These are phyloP conservation scores for Entamoeba invadens DNA, from an alignment of 208 protist species.

Conservation along the genomic window DNA sequence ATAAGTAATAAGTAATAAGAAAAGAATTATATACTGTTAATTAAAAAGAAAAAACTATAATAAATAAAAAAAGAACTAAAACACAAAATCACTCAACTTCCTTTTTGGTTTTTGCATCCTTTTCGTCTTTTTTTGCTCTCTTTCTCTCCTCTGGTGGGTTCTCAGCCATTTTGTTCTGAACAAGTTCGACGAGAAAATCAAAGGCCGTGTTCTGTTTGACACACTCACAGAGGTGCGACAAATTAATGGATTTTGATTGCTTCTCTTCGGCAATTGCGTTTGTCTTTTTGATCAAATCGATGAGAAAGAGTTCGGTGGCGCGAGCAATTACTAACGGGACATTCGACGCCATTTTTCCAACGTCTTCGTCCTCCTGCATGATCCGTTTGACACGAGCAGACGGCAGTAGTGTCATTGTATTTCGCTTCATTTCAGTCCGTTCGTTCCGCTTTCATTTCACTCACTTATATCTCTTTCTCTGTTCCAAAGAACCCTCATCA, in stretches of 20 bases:
- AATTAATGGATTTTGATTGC: not conserved
- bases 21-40: no score
- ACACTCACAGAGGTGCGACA: not conserved
- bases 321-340: not conserved
- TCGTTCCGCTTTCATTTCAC: no score
- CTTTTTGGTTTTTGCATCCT: not conserved
- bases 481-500: no score
- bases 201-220: not conserved
- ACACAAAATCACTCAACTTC: not conserved
- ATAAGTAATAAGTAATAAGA: no score
- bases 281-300: not conserved
- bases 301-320: not conserved
- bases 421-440: not conserved
- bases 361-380: not conserved
- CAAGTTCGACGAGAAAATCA: not conserved
- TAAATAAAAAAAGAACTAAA: no score
- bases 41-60: no score
- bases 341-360: not conserved
- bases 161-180: not conserved
- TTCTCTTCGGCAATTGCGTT: not conserved
- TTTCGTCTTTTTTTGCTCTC: not conserved
- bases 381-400: not conserved
- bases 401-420: not conserved
- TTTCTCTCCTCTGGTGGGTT: not conserved
- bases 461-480: no score